These are phyloP conservation scores for Aspergillus sclerotiicarbonarius DNA, from an alignment of 495 filamentous ascomycete species.

Conservation along the genomic window DNA sequence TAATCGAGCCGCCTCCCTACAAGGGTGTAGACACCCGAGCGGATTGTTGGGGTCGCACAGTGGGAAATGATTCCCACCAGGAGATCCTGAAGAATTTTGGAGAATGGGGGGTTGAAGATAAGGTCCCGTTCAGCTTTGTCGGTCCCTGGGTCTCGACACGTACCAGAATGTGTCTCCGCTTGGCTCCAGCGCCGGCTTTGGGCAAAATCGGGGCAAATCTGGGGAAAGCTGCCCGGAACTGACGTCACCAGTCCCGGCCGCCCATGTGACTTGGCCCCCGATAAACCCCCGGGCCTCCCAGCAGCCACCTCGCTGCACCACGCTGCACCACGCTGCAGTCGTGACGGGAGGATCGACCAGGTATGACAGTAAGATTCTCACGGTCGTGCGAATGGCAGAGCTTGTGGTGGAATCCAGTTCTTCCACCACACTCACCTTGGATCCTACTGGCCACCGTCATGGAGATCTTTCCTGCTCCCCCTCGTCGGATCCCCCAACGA, in stretches of 20 bases:
- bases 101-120: too few species aligned
- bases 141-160: neutral
- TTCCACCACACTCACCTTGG: too few species aligned
- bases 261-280: neutral
- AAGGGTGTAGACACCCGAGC: neutral
- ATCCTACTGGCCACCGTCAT: too few species aligned
- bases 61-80: neutral
- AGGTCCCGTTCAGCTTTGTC: neutral
- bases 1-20: neutral
- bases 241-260: conserved; percentile 6
- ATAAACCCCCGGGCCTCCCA: neutral
- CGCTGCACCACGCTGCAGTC: neutral
- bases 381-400: too few species aligned
- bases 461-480: too few species aligned
- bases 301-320: neutral
- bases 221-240: conserved; percentile 16
- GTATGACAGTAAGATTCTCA: too few species aligned
- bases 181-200: neutral
- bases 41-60: neutral
- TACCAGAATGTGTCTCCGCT: neutral
- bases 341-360: neutral
- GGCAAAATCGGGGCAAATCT: conserved; percentile 10
- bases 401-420: too few species aligned
- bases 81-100: too few species aligned
- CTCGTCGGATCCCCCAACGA: too few species aligned